Conservation (phyloP, 768 basidiomycete species). For the Sporobolomyces pararoseus region DNA sequence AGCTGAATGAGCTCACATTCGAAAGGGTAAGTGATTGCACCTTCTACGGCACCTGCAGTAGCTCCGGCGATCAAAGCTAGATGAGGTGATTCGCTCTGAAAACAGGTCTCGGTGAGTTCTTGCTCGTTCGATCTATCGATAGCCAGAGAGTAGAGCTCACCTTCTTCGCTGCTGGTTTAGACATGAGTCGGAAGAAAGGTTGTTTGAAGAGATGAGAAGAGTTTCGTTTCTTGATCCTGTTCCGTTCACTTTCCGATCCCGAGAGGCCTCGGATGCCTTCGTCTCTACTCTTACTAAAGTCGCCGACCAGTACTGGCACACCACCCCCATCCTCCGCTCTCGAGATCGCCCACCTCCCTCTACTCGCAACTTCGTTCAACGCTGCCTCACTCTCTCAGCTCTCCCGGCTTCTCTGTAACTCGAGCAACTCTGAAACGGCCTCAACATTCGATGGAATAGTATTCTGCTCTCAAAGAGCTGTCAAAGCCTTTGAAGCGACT, state of each 20-base stretch:
- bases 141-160: neutral
- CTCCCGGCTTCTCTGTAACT: neutral
- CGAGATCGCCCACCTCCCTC: neutral
- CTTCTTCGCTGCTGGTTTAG: conserved; percentile 1
- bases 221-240: neutral
- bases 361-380: conserved; percentile 2
- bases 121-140: too few species aligned
- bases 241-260: neutral
- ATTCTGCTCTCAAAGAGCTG: neutral
- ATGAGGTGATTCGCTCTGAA: conserved; percentile 55
- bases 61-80: conserved; percentile 77
- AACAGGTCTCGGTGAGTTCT: neutral
- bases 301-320: conserved; percentile 43
- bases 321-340: neutral
- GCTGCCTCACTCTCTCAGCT: neutral
- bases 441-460: neutral
- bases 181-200: conserved; percentile 2
- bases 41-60: conserved; percentile 87
- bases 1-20: conserved; percentile 12
- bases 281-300: conserved; percentile 54
- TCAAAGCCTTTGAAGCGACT: neutral
- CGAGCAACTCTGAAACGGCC: neutral
- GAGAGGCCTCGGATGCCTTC: too few species aligned
- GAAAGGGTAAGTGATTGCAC: conserved; percentile 40
- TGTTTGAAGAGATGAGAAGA: neutral